Base-by-base conservation (phyloP, 73 alveolate genomes). In the Paramecium primaurelia region DNA sequence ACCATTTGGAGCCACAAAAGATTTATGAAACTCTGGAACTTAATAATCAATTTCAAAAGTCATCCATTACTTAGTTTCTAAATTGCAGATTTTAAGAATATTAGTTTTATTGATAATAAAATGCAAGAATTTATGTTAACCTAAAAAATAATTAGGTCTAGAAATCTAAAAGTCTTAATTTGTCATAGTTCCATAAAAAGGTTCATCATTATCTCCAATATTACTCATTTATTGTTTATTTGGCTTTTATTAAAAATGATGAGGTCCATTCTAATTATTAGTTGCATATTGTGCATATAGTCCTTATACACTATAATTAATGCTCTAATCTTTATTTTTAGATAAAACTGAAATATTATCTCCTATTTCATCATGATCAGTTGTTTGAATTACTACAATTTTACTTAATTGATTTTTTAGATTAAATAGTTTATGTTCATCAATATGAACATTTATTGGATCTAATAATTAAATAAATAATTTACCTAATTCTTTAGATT, bases 371-470 rank as follows among this genome's bases (percentile, higher is more conserved):
- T 73, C 87, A 73, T 73, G 30, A 37, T 32, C 34, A 45, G 34
- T 22, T 9, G 91, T n/a, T 20, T 44, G 28, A 11, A 49, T 36
- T 12, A 44, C 7, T 22, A 80, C 92, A 18, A 83, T 89, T 89
- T 89, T 71, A 64, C 40, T 83, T 47, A 89, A 83, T 30, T 71
- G 92, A 18, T 89, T 71, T 54, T 89, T 89, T 12, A 89, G 38
- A 59, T 89, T 44, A 47, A 89, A 71, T 30, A 89, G 49, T 28
- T 54, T 89, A 49, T 89, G 84, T 47, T 89, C 90, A 73, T 89
- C 94, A 25, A 89, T 89, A 14, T 71, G 85, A 11, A 89, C 92
- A 71, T 89, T 71, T 28, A 89, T 83, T 4, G 94, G 94, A 22
- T 89, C 94, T 89, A 42, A 51, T 34, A 64, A 73, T 34, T 8